Percentiles rank a stretch among this genome's conserved stretches.
These are phyloP conservation scores for Aspergillus costaricaensis DNA, from an alignment of 2,329 filamentous ascomycete species.

Conservation along the genomic window DNA sequence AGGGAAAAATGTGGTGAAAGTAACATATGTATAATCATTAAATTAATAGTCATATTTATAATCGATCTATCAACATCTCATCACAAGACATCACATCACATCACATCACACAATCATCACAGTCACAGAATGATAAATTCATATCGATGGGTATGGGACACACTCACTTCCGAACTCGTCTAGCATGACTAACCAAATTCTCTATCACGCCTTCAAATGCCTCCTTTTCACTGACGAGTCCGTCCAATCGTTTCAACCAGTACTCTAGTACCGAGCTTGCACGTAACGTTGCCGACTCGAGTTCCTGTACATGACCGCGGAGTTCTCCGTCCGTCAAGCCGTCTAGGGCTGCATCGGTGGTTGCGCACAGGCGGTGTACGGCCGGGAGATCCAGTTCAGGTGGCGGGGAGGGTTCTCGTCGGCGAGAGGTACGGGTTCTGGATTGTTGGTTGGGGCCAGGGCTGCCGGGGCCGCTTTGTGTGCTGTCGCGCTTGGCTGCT, in stretches of 20 bases:
- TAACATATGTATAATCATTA: not conserved
- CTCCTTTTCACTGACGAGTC: slow-evolving; percentile 85
- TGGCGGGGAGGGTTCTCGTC: slow-evolving; percentile 61
- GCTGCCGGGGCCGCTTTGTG: slow-evolving; percentile 26
- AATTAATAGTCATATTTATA: slow-evolving; percentile 2
- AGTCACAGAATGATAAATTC: too few relatives aligned
- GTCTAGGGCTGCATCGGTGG: slow-evolving; percentile 78
- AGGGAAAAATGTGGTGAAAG: not conserved
- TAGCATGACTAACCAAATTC: slow-evolving; percentile 87
- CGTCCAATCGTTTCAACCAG: slow-evolving; percentile 83
- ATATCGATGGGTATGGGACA: too few relatives aligned
- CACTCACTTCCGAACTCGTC: slow-evolving; percentile 74
- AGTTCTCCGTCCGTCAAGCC: slow-evolving; percentile 81
- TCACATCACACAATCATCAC: not conserved
- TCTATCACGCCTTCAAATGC: slow-evolving; percentile 96
- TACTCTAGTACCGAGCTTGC: slow-evolving; percentile 80
- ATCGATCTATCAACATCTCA: not conserved
- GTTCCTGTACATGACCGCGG: slow-evolving; percentile 65
- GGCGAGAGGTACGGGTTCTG: slow-evolving; percentile 36
- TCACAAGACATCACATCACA: not conserved
- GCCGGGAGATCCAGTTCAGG: slow-evolving; percentile 78
- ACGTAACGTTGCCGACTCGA: slow-evolving; percentile 69
- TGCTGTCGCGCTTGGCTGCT: slow-evolving; percentile 30
- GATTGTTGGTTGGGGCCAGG: slow-evolving; percentile 19
- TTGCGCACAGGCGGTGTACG: slow-evolving; percentile 75